Percentiles rank a stretch among this genome's conserved stretches.
Conservation (phyloP, 1,139 yeast genomes). For the Zygoascus sp. region DNA sequence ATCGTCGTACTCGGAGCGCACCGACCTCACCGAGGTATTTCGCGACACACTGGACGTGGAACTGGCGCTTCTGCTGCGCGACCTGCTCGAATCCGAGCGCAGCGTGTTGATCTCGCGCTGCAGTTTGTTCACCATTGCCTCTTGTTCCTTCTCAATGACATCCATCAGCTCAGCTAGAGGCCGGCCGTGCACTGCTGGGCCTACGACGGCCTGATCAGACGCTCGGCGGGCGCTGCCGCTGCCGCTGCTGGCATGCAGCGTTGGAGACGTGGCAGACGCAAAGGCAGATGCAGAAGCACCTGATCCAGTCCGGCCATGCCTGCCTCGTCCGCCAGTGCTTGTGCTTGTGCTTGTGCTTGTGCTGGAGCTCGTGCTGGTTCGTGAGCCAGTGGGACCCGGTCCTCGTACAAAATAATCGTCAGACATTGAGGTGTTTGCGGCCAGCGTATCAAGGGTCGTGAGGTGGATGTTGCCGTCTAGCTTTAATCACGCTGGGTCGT, state of each 20-base stretch:
- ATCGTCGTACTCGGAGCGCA: conserved; percentile 26
- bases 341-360: no score
- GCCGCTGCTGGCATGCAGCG: neutral
- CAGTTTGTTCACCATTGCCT: conserved; percentile 37
- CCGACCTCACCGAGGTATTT: conserved; percentile 29
- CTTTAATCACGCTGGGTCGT: no score
- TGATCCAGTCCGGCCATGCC: neutral
- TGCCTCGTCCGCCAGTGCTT: neutral
- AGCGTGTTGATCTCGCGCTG: conserved; percentile 35
- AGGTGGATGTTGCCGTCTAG: no score
- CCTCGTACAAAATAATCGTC: neutral
- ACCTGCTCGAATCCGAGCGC: conserved; percentile 29
- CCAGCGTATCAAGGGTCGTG: no score
- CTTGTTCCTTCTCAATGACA: conserved; percentile 36
- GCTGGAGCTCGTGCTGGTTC: no score
- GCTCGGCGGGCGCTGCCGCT: neutral
- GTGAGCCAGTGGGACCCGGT: no score
- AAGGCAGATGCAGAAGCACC: no score
- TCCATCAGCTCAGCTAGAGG: conserved; percentile 27
- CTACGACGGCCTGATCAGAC: neutral
- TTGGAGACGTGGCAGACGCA: no score
- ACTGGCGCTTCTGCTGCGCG: conserved; percentile 31
- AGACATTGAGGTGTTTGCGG: no score
- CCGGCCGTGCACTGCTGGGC: neutral
- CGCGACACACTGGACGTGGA: conserved; percentile 32